Base-by-base conservation (phyloP, 2,329 filamentous ascomycete species). In the Biscogniauxia mediterranea region DNA sequence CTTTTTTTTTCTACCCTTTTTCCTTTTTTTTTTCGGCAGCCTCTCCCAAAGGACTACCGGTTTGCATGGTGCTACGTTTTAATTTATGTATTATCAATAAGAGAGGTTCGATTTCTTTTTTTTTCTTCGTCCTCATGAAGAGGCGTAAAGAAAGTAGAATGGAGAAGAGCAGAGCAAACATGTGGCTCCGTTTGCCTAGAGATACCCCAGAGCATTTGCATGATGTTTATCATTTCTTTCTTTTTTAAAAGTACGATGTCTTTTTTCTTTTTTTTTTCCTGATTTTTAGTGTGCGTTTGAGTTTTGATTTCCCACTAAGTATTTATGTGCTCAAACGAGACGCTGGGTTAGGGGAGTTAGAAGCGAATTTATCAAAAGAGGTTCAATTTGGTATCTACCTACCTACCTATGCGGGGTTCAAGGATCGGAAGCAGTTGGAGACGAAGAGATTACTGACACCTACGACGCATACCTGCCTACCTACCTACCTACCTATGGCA, bases 141-240 rank as follows among this genome's bases (percentile, higher is more conserved):
- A 63, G 61, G 54, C 56, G 52, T 62, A 61, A 58, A 60, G 59
- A 64, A 62, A 60, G 38, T 42, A 38, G 42, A 63, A 61, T 11
- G 51, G 19, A 17, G 17, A 26, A 13, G 51, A 52, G 19, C 9
- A n/a, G 61, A 69, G 63, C 52, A 32, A 57, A 63, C 60, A 62
- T 59, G 38, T 46, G 13, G 49, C 63, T 67, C 66, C 52, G 15
- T 62, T 54, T 58, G 62, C 60, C 61, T 64, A 61, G 59, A 64
- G 68, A 71, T 70, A 70, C 70, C 68, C 65, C 55, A 59, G 61
- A 61, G 61, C 63, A 63, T 63, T 61, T 69, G 57, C 64, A 64
- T 65, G 25, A 57, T 61, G 54, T 23, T 55, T 59, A 8, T 55
- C 55, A 25, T 25, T 53, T 32, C 42, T 58, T 62, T 28, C 9